phyloP scores from a whole-genome alignment of 371 early-diverging fungal species.

The Encephalitozoon hellem region DNA sequence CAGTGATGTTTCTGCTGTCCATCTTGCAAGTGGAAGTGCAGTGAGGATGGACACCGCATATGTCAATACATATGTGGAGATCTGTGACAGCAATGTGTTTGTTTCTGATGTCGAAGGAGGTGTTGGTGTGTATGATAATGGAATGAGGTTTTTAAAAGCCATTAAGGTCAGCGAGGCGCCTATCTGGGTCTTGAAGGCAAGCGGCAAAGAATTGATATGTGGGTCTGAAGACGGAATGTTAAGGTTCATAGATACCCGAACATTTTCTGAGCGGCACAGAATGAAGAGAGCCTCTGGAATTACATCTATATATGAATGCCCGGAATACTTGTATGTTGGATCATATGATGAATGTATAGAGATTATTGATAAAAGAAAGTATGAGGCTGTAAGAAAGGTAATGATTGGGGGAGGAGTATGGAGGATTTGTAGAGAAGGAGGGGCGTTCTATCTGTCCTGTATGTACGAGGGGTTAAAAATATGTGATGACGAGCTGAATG shows the following conservation, averaged over 20 bases:
- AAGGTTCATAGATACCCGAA: background rate
- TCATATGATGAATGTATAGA: conserved; percentile 44
- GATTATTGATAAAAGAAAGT: background rate
- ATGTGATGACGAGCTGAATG: background rate
- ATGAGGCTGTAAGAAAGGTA: background rate
- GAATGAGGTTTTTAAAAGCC: background rate
- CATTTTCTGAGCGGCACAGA: background rate
- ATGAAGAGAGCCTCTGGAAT: conserved; percentile 17
- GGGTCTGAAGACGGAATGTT: conserved; percentile 31
- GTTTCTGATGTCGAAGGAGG: conserved; percentile 12
- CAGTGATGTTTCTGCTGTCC: background rate
- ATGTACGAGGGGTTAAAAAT: conserved; percentile 51
- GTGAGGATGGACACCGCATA: background rate
- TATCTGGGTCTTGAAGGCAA: conserved; percentile 18
- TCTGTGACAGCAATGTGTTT: background rate
- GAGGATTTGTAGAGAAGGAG: conserved; percentile 19
- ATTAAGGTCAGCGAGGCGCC: conserved; percentile 15
- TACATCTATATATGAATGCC: conserved; percentile 2
- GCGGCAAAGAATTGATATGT: background rate
- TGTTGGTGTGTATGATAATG: conserved; percentile 5
- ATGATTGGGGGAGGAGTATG: conserved; percentile 33
- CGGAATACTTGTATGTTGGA: conserved; percentile 17
- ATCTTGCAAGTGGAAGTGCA: background rate
- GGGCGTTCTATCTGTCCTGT: conserved; percentile 1
- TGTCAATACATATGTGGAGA: conserved; percentile 30